Conservation (phyloP, 805 yeast genomes). For the Yueomyces sp. region DNA sequence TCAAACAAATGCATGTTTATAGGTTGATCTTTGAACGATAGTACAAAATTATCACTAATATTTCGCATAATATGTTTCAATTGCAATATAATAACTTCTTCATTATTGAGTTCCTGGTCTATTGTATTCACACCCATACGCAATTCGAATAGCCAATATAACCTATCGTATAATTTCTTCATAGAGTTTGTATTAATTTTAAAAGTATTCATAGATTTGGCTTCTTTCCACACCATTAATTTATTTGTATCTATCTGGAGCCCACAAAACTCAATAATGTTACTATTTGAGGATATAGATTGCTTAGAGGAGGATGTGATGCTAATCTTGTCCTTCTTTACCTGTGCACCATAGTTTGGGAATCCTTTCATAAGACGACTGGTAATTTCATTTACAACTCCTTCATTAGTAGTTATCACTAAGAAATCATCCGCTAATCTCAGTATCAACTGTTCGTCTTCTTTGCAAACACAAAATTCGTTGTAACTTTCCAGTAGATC, state of each 20-base stretch:
- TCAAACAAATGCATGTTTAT: too few relatives aligned
- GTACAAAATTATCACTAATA: background rate
- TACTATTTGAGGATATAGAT: background rate
- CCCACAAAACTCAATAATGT: slow-evolving; percentile 29
- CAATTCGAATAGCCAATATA: slow-evolving; percentile 18
- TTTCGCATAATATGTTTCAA: slow-evolving; percentile 7
- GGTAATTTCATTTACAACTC: slow-evolving; percentile 21
- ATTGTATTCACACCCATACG: slow-evolving; percentile 24
- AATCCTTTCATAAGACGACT: slow-evolving; percentile 26
- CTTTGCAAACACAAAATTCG: slow-evolving; percentile 16
- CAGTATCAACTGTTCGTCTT: slow-evolving; percentile 29
- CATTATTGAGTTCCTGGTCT: slow-evolving; percentile 9
- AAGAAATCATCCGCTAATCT: slow-evolving; percentile 81
- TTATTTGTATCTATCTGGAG: slow-evolving; percentile 23
- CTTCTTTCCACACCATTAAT: slow-evolving; percentile 26
- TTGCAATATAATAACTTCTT: slow-evolving; percentile 2
- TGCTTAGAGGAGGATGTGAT: slow-evolving; percentile 11
- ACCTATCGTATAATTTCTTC: slow-evolving; percentile 11
- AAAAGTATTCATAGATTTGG: slow-evolving; percentile 10
- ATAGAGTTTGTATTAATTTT: slow-evolving; percentile 5
- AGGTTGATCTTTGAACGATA: background rate
- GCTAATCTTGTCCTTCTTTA: slow-evolving; percentile 29
- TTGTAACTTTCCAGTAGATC: slow-evolving; percentile 31
- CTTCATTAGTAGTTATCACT: slow-evolving; percentile 37
- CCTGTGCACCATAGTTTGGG: slow-evolving; percentile 28